A percentile compares a stretch with the other conserved stretches of the same genome.
phyloP scores from a whole-genome alignment of 345 rosid species.

The Populus deltoides region DNA sequence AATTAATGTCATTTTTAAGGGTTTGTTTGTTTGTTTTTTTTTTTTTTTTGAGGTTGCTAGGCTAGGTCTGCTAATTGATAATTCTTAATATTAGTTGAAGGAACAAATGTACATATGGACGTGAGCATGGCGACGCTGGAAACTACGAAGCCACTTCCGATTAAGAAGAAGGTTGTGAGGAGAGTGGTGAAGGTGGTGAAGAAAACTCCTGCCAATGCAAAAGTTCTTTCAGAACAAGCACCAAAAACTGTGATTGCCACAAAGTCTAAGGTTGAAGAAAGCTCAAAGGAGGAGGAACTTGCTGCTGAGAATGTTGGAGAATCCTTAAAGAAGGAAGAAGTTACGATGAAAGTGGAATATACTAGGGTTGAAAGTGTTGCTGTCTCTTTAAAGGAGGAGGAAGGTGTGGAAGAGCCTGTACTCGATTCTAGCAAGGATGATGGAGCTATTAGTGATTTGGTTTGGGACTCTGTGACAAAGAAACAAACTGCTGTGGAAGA shows the following conservation, averaged over 20 bases:
- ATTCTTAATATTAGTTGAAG: conserved; percentile 15
- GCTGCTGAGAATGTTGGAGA: conserved; percentile 18
- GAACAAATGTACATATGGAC: conserved; percentile 16
- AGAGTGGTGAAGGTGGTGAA: conserved; percentile 24
- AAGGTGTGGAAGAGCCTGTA: conserved; percentile 11
- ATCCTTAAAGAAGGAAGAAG: conserved; percentile 10
- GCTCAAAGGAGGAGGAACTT: conserved; percentile 14
- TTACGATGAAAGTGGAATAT: conserved; percentile 10
- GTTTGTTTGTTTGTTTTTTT: background rate
- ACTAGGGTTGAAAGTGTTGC: conserved; percentile 9
- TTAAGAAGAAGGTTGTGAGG: conserved; percentile 24
- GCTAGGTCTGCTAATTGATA: no score
- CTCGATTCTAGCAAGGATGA: background rate
- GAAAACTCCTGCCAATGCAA: conserved; percentile 23
- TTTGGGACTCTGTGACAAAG: conserved; percentile 9
- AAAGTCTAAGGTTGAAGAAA: conserved; percentile 19
- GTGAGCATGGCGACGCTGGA: conserved; percentile 15
- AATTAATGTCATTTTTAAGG: background rate
- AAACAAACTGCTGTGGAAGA: conserved; percentile 11
- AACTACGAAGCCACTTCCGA: conserved; percentile 16
- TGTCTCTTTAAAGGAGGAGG: conserved; percentile 11
- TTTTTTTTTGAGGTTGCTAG: background rate
- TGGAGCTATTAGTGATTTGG: conserved; percentile 6
- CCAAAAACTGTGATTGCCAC: conserved; percentile 18
- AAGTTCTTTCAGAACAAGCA: conserved; percentile 15